Base-by-base conservation (phyloP, 2,329 filamentous ascomycete genomes). In the Purpureocillium takamizusanense region DNA sequence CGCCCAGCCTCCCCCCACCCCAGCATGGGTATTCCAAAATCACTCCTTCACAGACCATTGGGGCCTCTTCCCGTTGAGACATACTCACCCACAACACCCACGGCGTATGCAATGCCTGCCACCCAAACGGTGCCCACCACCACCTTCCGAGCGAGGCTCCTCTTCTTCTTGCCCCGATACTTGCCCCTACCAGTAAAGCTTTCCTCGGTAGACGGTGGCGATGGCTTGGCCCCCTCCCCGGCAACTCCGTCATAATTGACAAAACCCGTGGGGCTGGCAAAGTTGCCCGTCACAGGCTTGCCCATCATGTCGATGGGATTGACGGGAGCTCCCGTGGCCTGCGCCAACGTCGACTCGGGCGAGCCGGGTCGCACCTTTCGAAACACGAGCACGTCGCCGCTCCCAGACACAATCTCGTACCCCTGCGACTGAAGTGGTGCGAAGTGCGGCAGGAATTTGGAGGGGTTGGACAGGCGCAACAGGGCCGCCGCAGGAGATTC, bases 371-470 rank as follows among this genome's bases (percentile, higher is more conserved):
- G 63, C 4, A 75, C 68, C 56, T 82, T 80, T 45, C 76, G 77
- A 51, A 85, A 82, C 4, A 86, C 70, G 18, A 86, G 65, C 4
- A 83, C 65, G 45, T 85, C 71, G 6, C 71, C 72, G 35, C 67
- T 67, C 2, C 78, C 80, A 2, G 79, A 76, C 2, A 80, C 70
- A 30, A 84, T 77, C 48, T 83, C 79, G 44, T 78, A 86, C 0
- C 81, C 81, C 39, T 81, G 66, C 0, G 65, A 61, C 42, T 78
- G 69, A 2, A 84, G 65, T 1, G 67, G 56, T 4, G 65, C 62
- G 41, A 86, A 78, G 46, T 83, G 69, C 4, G 78, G 70, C 11
- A 84, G 67, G 57, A 85, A 86, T 46, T 76, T 76, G 36, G 72
- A 67, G 0, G 81, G 78, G 43, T 81, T 72, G 0, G 75, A 72